Conservation (phyloP, 371 early-diverging fungal genomes). For the Mucor mucedo region DNA sequence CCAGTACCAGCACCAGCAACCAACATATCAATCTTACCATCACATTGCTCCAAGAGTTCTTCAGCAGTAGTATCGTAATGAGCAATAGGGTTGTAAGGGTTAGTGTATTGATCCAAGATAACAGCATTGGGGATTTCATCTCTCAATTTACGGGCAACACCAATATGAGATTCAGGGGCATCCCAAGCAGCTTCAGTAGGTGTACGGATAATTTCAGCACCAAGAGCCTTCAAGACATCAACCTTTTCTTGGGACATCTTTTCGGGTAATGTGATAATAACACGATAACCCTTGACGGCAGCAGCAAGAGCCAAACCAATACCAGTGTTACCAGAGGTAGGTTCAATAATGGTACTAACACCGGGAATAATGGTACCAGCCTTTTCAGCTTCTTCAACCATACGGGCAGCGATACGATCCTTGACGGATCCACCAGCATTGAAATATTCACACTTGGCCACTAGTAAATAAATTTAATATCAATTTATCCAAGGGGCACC, state of each 20-base stretch:
- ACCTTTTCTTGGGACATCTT: conserved; percentile 99
- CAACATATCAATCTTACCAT: conserved; percentile 93
- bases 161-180: conserved; percentile 96
- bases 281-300: conserved; percentile 96
- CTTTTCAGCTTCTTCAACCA: conserved; percentile 94
- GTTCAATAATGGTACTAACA: conserved; percentile 68
- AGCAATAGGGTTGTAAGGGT: conserved; percentile 95
- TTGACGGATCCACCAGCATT: conserved; percentile 98
- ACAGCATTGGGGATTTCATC: conserved; percentile 93
- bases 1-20: conserved; percentile 97
- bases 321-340: conserved; percentile 31
- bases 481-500: background rate
- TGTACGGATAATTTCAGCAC: conserved; percentile 97
- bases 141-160: conserved; percentile 91
- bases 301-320: conserved; percentile 82
- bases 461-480: conserved; percentile 40
- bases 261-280: conserved; percentile 96
- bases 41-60: conserved; percentile 84
- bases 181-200: conserved; percentile 99
- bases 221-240: conserved; percentile 94
- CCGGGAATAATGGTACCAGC: conserved; percentile 90
- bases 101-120: conserved; percentile 95
- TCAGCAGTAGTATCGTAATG: conserved; percentile 95
- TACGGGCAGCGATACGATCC: conserved; percentile 95
- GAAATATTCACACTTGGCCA: conserved; percentile 97